Evolutionary conservation across 345 rosid species (phyloP).

Genomic region (Trapa bicornis): DNA sequence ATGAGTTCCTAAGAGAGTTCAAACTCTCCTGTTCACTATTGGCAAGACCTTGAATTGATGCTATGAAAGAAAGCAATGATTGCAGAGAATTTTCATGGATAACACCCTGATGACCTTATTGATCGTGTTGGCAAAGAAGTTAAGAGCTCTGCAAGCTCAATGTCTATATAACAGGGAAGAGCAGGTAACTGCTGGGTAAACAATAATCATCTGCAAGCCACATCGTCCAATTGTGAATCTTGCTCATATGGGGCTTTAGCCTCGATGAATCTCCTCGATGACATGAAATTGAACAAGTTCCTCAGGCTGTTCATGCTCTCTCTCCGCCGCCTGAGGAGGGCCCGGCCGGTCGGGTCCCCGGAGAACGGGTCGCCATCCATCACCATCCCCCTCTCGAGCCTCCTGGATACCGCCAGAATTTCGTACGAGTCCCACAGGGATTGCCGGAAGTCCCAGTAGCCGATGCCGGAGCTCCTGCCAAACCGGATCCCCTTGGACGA

Average conservation of each 20-base stretch:
- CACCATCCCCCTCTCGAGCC: conserved; percentile 40
- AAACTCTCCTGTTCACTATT: too few relatives aligned
- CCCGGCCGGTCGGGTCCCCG: conserved; percentile 9
- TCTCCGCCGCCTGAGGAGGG: conserved; percentile 10
- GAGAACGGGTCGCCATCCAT: conserved; percentile 22
- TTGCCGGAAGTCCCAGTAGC: conserved; percentile 55
- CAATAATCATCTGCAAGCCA: not conserved
- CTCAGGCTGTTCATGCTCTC: conserved; percentile 57
- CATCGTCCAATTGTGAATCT: not conserved
- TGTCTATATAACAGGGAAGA: not conserved
- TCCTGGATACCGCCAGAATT: conserved; percentile 48
- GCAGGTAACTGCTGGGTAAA: not conserved
- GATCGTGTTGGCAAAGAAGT: too few relatives aligned
- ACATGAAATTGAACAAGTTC: conserved; percentile 40
- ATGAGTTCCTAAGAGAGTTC: too few relatives aligned
- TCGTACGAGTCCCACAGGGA: conserved; percentile 76
- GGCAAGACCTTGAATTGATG: too few relatives aligned
- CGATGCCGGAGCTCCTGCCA: not conserved
- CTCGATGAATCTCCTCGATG: conserved; percentile 38
- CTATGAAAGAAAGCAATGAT: too few relatives aligned
- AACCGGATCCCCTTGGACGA: not conserved
- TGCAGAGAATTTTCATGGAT: not conserved
- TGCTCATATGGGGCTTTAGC: conserved; percentile 10
- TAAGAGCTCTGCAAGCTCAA: too few relatives aligned
- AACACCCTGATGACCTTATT: too few relatives aligned